Evolutionary conservation across 2,329 filamentous ascomycete species (phyloP), one percentile per base, ranked within the genome.

Genomic region (Leptosphaerulina australis): DNA sequence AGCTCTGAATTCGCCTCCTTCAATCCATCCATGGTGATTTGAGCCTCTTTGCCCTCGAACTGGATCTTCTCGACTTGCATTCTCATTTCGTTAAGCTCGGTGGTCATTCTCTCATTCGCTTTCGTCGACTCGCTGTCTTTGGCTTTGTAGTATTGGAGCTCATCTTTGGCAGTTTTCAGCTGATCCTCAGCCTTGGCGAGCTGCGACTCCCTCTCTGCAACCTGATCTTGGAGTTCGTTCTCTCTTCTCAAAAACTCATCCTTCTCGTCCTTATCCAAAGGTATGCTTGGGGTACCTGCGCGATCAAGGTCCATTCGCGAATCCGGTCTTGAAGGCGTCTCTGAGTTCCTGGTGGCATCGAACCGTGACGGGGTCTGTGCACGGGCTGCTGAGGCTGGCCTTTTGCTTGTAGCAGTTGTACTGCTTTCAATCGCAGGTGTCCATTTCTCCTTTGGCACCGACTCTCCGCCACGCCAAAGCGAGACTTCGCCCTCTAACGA

Each of bases 31-130:
- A 99, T 97, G 22, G 93, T 97, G 71, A 99, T 99, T 64, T 89
- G 86, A 9, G 91, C 91, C 75, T 99, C 94, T 77, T 97, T 97
- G 78, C 90, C 88, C 79, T 99, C 94, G 64, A 97, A 99, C 3
- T 87, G 88, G 44, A 99, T 83, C 70, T 95, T 91, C 78, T 99
- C 94, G 20, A 99, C 82, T 69, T 97, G 91, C 92, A 99, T 96
- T 72, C 90, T 92, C 68, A 96, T 84, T 68, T 96, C 91, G 67
- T 97, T 97, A 53, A 93, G 85, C 68, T 97, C 92, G 47, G 85
- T 83, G 9, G 85, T 88, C 50, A 97, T 81, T 59, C 85, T 87
- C 73, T 99, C 94, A 61, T 97, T 97, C 56, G 96, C 90, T 69
- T 92, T 95, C 64, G 88, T 88, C 2, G 89, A 84, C 69, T 89